Evolutionary conservation across 352 stramenopile genomes (phyloP), one percentile per base, ranked within the genome.

Genomic region (Thalassiosira sp.): DNA sequence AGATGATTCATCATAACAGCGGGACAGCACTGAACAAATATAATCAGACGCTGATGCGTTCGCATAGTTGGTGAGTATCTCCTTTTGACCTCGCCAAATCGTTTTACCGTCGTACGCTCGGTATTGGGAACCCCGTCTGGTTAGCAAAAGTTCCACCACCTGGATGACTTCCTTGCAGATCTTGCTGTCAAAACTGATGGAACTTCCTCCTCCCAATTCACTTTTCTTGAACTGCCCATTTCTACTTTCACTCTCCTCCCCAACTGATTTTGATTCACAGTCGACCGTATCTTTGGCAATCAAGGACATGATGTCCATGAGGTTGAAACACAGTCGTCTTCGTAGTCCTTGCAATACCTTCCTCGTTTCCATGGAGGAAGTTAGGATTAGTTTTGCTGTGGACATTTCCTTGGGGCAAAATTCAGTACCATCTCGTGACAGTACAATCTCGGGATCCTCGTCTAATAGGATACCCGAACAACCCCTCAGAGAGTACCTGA

Each of bases 41-140:
- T 67, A 79, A 65, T 90, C 77, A 16, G 68, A 72, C 42, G 81
- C 43, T 6, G 81, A 78, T 42, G 70, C 63, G 48, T 89, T 46
- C 11, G 72, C 59, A 75, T 79, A 90, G 63, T 93, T 84, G 24
- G 66, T 82, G 5, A 85, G 65, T 18, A 91, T 61, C 46, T 90
- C 84, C 37, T 91, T 93, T 59, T 91, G 88, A 28, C 83, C 79
- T 67, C 83, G 87, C 79, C 81, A 93, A 15, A 91, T 87, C 5
- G 76, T 86, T 57, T 85, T 89, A 10, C 45, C 73, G 58, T 77
- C 85, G 53, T 78, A 67, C 7, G 72, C 82, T 43, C 81, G 62
- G 60, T 88, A 85, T 16, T 80, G 58, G 7, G 84, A 79, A 25
- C 88, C 85, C 28, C 88, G 54, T 54, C 84, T 72, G 24, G 81